phyloP scores from a whole-genome alignment of 140 eudicot genomes.

The Artemisia princeps region DNA sequence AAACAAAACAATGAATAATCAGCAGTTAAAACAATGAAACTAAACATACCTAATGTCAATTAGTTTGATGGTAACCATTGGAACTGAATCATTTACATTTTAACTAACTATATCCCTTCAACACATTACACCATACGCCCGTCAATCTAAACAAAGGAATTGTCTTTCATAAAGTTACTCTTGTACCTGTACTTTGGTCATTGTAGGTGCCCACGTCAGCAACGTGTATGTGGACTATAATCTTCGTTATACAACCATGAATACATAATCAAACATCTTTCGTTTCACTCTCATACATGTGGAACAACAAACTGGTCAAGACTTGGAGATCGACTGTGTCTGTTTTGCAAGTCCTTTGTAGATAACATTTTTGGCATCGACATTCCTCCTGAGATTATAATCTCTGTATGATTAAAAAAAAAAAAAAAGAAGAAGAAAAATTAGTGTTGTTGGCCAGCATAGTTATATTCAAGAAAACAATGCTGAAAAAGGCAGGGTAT shows the following conservation, averaged over 20 bases:
- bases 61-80: background rate
- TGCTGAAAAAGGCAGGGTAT: no score
- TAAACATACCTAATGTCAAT: background rate
- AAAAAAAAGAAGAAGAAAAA: background rate
- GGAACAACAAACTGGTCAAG: conserved; percentile 26
- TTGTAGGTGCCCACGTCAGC: background rate
- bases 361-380: conserved; percentile 28
- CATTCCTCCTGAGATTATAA: conserved; percentile 38
- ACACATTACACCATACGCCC: conserved; percentile 3
- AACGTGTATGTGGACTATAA: background rate
- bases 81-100: conserved; percentile 1
- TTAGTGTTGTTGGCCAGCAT: background rate
- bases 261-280: background rate
- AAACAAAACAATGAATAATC: background rate
- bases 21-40: background rate
- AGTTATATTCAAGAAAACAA: background rate
- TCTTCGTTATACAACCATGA: background rate
- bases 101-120: conserved; percentile 1
- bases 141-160: background rate
- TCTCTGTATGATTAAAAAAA: conserved; percentile 20
- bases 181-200: background rate
- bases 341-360: conserved; percentile 9
- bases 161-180: background rate
- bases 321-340: conserved; percentile 19
- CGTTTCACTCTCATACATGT: conserved; percentile 25